Evolutionary conservation across 1,284 basidiomycete species (phyloP).

Genomic region (Apiotrichum sp.): DNA sequence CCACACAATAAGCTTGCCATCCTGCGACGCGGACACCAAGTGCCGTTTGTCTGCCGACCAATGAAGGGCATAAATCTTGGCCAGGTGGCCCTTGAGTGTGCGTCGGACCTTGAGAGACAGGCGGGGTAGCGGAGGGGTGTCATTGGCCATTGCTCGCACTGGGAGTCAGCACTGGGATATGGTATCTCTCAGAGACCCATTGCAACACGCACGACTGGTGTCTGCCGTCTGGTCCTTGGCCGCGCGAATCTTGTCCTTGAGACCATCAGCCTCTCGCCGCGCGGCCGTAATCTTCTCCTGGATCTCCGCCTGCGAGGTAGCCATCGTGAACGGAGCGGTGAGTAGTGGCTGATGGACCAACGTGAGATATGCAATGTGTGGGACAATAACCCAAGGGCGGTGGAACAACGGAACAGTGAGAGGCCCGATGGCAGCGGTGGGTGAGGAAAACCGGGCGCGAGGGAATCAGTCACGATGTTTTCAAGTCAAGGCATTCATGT

Average conservation of each 20-base stretch:
- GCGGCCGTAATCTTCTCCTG: slow-evolving; percentile 93
- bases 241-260: slow-evolving; percentile 95
- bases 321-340: slow-evolving; percentile 2
- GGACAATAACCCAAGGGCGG: too few relatives aligned
- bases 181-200: neutral
- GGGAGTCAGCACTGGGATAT: slow-evolving; percentile 10
- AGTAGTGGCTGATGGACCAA: too few relatives aligned
- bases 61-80: slow-evolving; percentile 99
- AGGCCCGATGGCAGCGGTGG: too few relatives aligned
- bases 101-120: slow-evolving; percentile 93
- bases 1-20: slow-evolving; percentile 99
- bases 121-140: slow-evolving; percentile 88
- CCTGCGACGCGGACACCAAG: slow-evolving; percentile 96
- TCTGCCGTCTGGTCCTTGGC: slow-evolving; percentile 93
- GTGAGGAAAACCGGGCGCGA: too few relatives aligned
- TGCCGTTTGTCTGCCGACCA: slow-evolving; percentile 96
- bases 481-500: too few relatives aligned
- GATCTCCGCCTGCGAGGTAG: slow-evolving; percentile 61
- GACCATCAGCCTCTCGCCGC: slow-evolving; percentile 86
- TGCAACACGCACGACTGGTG: slow-evolving; percentile 71
- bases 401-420: too few relatives aligned
- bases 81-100: slow-evolving; percentile 91
- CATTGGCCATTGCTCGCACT: slow-evolving; percentile 94
- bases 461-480: too few relatives aligned
- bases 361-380: too few relatives aligned